Percentiles rank a stretch among this genome's conserved stretches.
These are phyloP conservation scores for Multifurca ochricompacta DNA, from an alignment of 768 basidiomycete species.

Conservation along the genomic window DNA sequence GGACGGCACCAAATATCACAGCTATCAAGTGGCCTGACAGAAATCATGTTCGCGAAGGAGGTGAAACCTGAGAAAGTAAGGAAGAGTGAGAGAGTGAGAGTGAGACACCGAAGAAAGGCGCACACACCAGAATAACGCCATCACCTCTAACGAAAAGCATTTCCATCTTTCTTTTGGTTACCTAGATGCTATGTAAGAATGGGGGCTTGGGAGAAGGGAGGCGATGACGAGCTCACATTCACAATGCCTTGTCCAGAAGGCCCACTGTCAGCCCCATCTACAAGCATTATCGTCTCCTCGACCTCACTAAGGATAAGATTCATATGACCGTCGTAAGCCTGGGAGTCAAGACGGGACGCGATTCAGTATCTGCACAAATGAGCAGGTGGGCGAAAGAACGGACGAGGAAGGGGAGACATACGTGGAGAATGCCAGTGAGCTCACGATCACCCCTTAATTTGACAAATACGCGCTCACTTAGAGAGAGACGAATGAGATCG, in stretches of 20 bases:
- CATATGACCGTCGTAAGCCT: conserved; percentile 99
- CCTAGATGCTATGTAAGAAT: conserved; percentile 35
- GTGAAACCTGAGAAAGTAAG: conserved; percentile 52
- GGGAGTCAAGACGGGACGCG: conserved; percentile 7
- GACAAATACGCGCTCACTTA: conserved; percentile 97
- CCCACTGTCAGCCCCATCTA: conserved; percentile 72
- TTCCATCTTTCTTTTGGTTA: conserved; percentile 89
- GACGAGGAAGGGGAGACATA: conserved; percentile 34
- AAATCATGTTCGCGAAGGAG: conserved; percentile 63
- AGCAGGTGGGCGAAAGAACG: conserved; percentile 8
- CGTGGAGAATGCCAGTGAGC: conserved; percentile 86
- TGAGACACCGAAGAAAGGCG: background rate
- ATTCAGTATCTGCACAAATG: conserved; percentile 16
- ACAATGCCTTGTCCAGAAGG: conserved; percentile 52
- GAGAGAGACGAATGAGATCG: conserved; percentile 91
- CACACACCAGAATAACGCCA: conserved; percentile 81
- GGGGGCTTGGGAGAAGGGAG: background rate
- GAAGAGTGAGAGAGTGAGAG: conserved; percentile 11
- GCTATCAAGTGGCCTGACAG: background rate
- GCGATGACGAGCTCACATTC: conserved; percentile 38
- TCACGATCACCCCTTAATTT: conserved; percentile 94
- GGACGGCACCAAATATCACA: background rate
- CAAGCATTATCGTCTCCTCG: conserved; percentile 94
- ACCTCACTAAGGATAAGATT: conserved; percentile 97
- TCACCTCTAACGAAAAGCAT: conserved; percentile 98